Percentiles rank a stretch among this genome's conserved stretches.
phyloP scores from a whole-genome alignment of 2,329 filamentous ascomycete species.

The Graphilbum sp. region DNA sequence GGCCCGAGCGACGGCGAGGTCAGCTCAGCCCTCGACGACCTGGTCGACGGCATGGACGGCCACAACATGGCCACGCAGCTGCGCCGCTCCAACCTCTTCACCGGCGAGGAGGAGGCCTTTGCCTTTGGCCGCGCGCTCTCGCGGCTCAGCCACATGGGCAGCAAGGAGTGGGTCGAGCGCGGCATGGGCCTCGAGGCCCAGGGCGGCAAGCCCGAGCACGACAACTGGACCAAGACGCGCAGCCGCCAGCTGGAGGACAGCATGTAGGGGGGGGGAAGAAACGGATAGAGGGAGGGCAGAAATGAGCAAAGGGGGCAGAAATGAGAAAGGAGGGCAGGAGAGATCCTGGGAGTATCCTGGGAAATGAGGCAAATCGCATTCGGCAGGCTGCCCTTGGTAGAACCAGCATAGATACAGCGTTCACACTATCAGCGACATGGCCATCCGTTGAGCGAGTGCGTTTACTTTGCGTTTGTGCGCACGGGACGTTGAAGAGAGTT shows the following conservation, averaged over 20 bases:
- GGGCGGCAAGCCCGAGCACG: conserved; percentile 48
- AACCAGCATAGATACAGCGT: too few species aligned
- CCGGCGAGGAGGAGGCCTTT: conserved; percentile 90
- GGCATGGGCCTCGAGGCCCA: conserved; percentile 49
- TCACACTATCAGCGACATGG: too few species aligned
- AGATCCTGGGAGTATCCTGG: too few species aligned
- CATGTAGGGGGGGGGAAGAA: too few species aligned
- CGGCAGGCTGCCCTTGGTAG: too few species aligned
- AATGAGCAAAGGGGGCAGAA: too few species aligned
- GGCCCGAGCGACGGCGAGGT: conserved; percentile 22
- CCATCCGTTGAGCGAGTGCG: too few species aligned
- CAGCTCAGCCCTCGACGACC: conserved; percentile 55
- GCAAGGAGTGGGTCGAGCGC: conserved; percentile 83
- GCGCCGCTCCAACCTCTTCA: conserved; percentile 75
- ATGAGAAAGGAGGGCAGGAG: too few species aligned
- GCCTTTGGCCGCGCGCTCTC: conserved; percentile 84
- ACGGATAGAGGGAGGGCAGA: too few species aligned
- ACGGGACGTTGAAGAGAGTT: too few species aligned
- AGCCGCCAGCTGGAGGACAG: conserved; percentile 53
- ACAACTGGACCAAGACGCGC: conserved; percentile 48
- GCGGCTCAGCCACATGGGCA: conserved; percentile 81
- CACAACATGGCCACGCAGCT: conserved; percentile 62
- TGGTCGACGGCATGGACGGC: conserved; percentile 70
- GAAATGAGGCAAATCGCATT: too few species aligned
- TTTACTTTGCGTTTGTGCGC: too few species aligned